A percentile compares a stretch with the other conserved stretches of the same genome.
Conservation (phyloP, 768 basidiomycete species). For the Boletellus sp. region DNA sequence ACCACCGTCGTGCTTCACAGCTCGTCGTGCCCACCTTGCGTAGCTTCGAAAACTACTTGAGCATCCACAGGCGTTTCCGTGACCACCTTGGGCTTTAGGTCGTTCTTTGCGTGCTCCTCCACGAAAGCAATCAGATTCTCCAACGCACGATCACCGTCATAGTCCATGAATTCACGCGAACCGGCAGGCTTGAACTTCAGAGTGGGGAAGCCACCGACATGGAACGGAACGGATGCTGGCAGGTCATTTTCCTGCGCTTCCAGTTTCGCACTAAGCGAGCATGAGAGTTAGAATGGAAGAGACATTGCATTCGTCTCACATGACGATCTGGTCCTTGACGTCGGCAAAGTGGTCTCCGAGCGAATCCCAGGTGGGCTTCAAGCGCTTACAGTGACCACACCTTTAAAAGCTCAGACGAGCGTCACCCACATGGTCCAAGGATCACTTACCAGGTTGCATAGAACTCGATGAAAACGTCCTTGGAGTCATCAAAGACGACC, state of each 20-base stretch:
- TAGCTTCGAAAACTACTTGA: slow-evolving; percentile 26
- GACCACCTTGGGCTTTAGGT: slow-evolving; percentile 42
- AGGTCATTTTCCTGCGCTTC: slow-evolving; percentile 97
- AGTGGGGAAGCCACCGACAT: slow-evolving; percentile 86
- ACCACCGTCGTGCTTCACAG: slow-evolving; percentile 19
- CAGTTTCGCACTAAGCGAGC: slow-evolving; percentile 79
- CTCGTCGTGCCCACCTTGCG: slow-evolving; percentile 27
- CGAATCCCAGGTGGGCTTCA: slow-evolving; percentile 90
- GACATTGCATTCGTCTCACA: slow-evolving; percentile 47
- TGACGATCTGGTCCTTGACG: slow-evolving; percentile 70
- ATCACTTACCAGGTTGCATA: slow-evolving; percentile 86
- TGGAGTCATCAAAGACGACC: slow-evolving; percentile 77
- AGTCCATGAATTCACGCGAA: slow-evolving; percentile 80
- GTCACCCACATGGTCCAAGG: not conserved
- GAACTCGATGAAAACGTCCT: slow-evolving; percentile 96
- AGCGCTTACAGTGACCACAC: slow-evolving; percentile 96
- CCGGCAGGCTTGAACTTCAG: slow-evolving; percentile 96
- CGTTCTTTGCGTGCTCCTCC: slow-evolving; percentile 76
- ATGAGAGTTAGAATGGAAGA: slow-evolving; percentile 4
- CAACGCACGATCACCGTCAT: slow-evolving; percentile 86
- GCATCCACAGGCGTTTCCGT: slow-evolving; percentile 19
- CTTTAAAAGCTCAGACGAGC: slow-evolving; percentile 32
- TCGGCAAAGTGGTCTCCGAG: slow-evolving; percentile 81
- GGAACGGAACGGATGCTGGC: slow-evolving; percentile 84
- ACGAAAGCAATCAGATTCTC: slow-evolving; percentile 84